Evolutionary conservation across 345 rosid species (phyloP).

Genomic region (Cardamine occulta): DNA sequence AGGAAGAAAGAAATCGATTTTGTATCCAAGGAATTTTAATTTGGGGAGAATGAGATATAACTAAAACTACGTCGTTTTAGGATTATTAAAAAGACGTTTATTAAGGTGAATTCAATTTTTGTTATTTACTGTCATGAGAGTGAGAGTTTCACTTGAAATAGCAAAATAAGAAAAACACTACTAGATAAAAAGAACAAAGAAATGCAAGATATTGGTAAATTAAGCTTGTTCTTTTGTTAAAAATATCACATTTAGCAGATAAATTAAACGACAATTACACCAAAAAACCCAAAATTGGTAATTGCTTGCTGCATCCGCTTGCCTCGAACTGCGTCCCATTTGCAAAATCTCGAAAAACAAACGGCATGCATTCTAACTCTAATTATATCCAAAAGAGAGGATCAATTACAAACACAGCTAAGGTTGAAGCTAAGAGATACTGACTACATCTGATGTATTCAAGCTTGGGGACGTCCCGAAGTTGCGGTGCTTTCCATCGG

Average conservation of each 20-base stretch:
- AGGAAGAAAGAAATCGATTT: no score
- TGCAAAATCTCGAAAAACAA: slow-evolving; percentile 14
- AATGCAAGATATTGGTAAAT: not conserved
- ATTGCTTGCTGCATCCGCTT: slow-evolving; percentile 56
- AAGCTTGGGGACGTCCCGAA: slow-evolving; percentile 62
- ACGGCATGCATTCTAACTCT: slow-evolving; percentile 28
- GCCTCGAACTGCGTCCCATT: slow-evolving; percentile 21
- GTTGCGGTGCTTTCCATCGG: slow-evolving; percentile 94
- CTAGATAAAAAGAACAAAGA: not conserved
- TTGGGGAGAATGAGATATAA: no score
- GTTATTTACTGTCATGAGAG: no score
- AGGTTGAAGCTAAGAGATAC: slow-evolving; percentile 38
- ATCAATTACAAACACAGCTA: slow-evolving; percentile 5
- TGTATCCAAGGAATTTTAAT: no score
- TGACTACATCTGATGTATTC: slow-evolving; percentile 43
- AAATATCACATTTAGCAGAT: slow-evolving; percentile 6
- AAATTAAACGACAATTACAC: slow-evolving; percentile 22
- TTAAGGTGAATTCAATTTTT: no score
- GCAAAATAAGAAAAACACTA: not conserved
- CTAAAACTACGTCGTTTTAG: no score
- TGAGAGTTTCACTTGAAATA: not conserved
- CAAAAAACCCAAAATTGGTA: slow-evolving; percentile 45
- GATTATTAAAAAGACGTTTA: no score
- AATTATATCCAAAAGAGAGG: slow-evolving; percentile 25
- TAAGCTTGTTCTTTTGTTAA: not conserved